Evolutionary conservation across 116 monocot species (phyloP).

Genomic region (Zostera marina): DNA sequence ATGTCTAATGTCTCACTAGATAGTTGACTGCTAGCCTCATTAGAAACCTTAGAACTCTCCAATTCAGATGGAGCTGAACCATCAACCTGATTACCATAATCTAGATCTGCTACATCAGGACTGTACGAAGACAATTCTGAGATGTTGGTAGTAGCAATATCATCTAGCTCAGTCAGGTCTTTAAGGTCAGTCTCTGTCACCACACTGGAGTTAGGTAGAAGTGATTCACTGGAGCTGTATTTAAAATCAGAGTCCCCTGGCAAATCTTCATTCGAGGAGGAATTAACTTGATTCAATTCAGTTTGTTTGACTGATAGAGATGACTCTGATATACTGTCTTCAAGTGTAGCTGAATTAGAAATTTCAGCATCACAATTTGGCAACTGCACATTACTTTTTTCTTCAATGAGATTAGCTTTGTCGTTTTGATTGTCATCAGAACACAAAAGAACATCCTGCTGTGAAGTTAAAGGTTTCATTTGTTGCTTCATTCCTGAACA

Average conservation of each 20-base stretch:
- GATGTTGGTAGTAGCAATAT: background rate
- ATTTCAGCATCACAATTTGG: constrained; percentile 12
- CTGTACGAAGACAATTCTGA: background rate
- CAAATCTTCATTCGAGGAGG: constrained; percentile 9
- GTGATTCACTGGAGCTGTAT: constrained; percentile 11
- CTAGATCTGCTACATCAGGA: background rate
- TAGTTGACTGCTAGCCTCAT: constrained; percentile 12
- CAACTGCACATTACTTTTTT: constrained; percentile 8
- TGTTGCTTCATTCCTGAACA: constrained; percentile 38
- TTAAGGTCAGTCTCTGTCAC: constrained; percentile 7
- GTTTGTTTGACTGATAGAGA: constrained; percentile 6
- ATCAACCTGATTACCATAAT: background rate
- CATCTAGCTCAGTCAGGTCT: constrained; percentile 9
- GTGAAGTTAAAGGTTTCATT: constrained; percentile 33
- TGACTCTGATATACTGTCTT: constrained; percentile 16
- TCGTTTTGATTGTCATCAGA: constrained; percentile 24
- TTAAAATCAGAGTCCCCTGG: constrained; percentile 12
- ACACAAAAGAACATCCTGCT: constrained; percentile 34
- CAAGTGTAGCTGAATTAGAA: constrained; percentile 22
- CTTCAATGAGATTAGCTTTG: constrained; percentile 15
- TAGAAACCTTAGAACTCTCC: constrained; percentile 9
- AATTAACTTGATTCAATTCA: constrained; percentile 14
- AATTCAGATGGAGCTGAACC: constrained; percentile 7
- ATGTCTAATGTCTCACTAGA: constrained; percentile 19
- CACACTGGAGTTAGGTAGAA: constrained; percentile 13